These are phyloP conservation scores for Vitis hybrid DNA, from an alignment of 177 flowering plant genomes.

Conservation along the genomic window DNA sequence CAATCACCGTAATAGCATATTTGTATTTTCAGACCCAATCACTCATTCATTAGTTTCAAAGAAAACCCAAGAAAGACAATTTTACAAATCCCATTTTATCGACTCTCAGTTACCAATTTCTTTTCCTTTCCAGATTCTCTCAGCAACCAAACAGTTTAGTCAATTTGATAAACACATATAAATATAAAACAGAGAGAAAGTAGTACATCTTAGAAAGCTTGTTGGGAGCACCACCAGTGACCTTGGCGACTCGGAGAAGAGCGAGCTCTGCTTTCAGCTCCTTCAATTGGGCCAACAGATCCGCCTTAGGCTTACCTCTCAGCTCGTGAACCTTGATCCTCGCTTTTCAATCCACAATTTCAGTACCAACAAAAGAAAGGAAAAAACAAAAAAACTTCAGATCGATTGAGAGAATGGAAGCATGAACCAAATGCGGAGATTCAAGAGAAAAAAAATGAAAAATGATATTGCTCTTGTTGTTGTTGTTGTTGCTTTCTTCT, in stretches of 20 bases:
- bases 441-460: too few relatives aligned
- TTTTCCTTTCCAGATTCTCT: not conserved
- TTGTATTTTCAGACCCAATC: not conserved
- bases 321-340: slow-evolving; percentile 28
- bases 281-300: slow-evolving; percentile 16
- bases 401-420: too few relatives aligned
- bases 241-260: slow-evolving; percentile 48
- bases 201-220: slow-evolving; percentile 46
- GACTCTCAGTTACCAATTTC: not conserved
- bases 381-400: not conserved
- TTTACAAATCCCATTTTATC: not conserved
- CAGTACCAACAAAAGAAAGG: not conserved
- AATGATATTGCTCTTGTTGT: too few relatives aligned
- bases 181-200: not conserved
- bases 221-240: slow-evolving; percentile 53
- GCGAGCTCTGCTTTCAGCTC: slow-evolving; percentile 28
- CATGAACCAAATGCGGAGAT: too few relatives aligned
- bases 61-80: not conserved
- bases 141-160: not conserved
- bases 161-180: not conserved
- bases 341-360: slow-evolving; percentile 1
- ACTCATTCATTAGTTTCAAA: not conserved
- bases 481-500: too few relatives aligned
- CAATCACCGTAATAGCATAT: not conserved
- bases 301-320: slow-evolving; percentile 19